Conservation (phyloP, 495 filamentous ascomycete genomes). For the Penicillium psychrofluorescens region DNA sequence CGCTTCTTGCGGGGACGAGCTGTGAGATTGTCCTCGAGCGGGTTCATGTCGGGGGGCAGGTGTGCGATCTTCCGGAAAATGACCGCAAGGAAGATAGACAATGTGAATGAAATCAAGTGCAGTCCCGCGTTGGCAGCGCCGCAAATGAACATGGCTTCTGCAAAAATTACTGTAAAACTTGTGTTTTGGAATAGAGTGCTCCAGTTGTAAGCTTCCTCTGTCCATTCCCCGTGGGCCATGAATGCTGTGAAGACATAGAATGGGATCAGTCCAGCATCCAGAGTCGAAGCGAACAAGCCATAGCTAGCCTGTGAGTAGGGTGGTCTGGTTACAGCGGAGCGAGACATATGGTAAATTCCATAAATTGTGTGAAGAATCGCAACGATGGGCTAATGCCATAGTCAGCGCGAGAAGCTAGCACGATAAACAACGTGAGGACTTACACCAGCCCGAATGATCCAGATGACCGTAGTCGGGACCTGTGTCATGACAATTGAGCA, state of each 20-base stretch:
- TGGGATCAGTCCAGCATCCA: slow-evolving; percentile 65
- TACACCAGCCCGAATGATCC: slow-evolving; percentile 75
- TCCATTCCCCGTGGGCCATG: slow-evolving; percentile 40
- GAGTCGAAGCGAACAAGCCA: slow-evolving; percentile 67
- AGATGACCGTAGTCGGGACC: slow-evolving; percentile 52
- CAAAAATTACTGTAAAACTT: slow-evolving; percentile 43
- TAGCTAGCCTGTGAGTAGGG: slow-evolving; percentile 76
- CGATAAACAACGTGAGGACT: slow-evolving; percentile 11
- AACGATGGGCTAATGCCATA: slow-evolving; percentile 52
- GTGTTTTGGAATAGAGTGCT: slow-evolving; percentile 48
- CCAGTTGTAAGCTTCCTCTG: slow-evolving; percentile 48
- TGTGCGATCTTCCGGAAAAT: slow-evolving; percentile 73
- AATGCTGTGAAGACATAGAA: slow-evolving; percentile 70
- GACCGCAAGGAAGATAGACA: slow-evolving; percentile 64
- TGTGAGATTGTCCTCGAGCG: slow-evolving; percentile 78
- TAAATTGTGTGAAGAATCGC: slow-evolving; percentile 66
- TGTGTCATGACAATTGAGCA: slow-evolving; percentile 66
- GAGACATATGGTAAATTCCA: slow-evolving; percentile 66
- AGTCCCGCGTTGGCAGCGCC: slow-evolving; percentile 54
- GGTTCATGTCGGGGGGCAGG: slow-evolving; percentile 88
- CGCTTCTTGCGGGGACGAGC: slow-evolving; percentile 62
- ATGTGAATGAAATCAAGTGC: slow-evolving; percentile 59
- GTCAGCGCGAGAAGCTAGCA: slow-evolving; percentile 2
- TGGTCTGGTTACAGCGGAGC: slow-evolving; percentile 58
- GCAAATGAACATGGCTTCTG: slow-evolving; percentile 55